A percentile compares a stretch with the other conserved stretches of the same genome.
Conservation (phyloP, 768 basidiomycete species). For the Lactarius quietus region DNA sequence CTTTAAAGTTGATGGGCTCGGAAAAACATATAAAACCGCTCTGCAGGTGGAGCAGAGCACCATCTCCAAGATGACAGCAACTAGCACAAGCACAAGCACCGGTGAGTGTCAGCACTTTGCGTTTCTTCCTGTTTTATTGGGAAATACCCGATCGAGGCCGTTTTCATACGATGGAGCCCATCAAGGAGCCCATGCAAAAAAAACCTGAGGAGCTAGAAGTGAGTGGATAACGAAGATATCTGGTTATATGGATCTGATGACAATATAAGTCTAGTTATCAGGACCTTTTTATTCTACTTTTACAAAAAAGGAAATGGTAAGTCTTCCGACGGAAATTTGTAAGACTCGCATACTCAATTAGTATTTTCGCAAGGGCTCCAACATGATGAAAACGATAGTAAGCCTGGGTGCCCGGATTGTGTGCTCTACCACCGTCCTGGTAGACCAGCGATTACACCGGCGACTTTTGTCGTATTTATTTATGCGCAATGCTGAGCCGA, state of each 20-base stretch:
- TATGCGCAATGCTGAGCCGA: slow-evolving; percentile 10
- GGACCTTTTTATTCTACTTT: not conserved
- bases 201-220: no score
- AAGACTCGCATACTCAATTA: not conserved
- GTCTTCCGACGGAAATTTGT: no score
- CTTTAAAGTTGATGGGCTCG: not conserved
- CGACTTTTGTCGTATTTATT: not conserved
- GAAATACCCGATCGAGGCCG: slow-evolving; percentile 11
- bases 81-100: not conserved
- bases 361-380: not conserved
- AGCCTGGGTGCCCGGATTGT: no score
- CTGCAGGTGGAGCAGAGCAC: not conserved
- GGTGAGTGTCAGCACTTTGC: slow-evolving; percentile 2
- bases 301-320: not conserved
- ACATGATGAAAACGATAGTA: no score
- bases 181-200: no score
- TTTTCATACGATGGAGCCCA: not conserved
- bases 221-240: not conserved
- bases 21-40: not conserved
- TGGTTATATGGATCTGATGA: not conserved
- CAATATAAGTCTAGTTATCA: not conserved
- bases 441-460: not conserved
- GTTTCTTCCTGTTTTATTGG: not conserved
- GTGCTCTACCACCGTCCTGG: no score
- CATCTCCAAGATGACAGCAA: not conserved